Conservation (phyloP, 371 early-diverging fungal genomes). For the Dichotomocladium elegans region DNA sequence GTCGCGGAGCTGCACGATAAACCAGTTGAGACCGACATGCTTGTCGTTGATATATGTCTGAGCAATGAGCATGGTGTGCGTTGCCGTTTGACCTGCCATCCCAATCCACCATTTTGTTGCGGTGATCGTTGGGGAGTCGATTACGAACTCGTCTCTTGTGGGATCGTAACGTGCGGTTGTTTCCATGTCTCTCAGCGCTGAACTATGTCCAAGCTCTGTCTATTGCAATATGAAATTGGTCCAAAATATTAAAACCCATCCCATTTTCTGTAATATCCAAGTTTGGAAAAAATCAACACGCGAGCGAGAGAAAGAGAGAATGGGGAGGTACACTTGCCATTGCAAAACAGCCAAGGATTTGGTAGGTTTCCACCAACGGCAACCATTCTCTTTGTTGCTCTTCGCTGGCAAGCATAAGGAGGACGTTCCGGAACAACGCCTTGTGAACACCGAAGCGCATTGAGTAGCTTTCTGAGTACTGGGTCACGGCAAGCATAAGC, state of each 20-base stretch:
- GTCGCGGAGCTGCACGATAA: constrained; percentile 84
- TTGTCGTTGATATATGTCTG: constrained; percentile 67
- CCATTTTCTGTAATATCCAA: neutral
- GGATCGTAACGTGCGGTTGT: constrained; percentile 84
- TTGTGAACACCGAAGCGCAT: constrained; percentile 70
- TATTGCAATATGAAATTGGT: constrained; percentile 5
- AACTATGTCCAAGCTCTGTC: constrained; percentile 70
- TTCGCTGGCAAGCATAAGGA: constrained; percentile 56
- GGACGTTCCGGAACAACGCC: constrained; percentile 53
- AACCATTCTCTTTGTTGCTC: constrained; percentile 58
- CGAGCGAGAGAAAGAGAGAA: neutral
- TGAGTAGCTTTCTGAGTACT: constrained; percentile 56
- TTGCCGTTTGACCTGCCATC: constrained; percentile 77
- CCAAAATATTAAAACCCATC: neutral
- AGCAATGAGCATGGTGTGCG: constrained; percentile 63
- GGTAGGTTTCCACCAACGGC: constrained; percentile 47
- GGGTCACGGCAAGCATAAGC: constrained; percentile 16
- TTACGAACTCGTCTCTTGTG: constrained; percentile 71
- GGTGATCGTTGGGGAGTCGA: constrained; percentile 82
- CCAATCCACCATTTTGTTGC: constrained; percentile 97
- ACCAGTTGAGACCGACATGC: constrained; percentile 76
- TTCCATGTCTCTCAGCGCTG: constrained; percentile 83
- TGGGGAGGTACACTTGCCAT: constrained; percentile 45
- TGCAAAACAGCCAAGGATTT: constrained; percentile 65
- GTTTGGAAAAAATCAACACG: neutral